Conservation (phyloP, 768 basidiomycete genomes). For the Sarcodon sp. region DNA sequence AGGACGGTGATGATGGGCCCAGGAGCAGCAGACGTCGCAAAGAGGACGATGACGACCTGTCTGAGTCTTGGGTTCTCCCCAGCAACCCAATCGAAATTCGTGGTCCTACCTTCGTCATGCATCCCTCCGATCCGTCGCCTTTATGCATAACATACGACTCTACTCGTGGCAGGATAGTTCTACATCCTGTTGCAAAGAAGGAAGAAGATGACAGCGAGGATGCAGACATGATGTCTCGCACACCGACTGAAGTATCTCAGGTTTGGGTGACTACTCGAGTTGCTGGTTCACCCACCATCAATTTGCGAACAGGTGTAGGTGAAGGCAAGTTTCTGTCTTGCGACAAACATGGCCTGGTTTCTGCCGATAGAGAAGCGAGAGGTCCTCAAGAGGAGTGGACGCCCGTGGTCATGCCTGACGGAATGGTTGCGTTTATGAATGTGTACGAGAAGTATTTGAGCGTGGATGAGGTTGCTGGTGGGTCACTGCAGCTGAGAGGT, state of each 20-base stretch:
- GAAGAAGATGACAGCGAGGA: conserved; percentile 31
- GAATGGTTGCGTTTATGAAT: conserved; percentile 82
- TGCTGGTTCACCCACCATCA: conserved; percentile 74
- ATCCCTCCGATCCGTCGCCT: conserved; percentile 71
- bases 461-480: conserved; percentile 81
- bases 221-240: conserved; percentile 42
- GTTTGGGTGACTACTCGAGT: conserved; percentile 88
- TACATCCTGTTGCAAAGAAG: conserved; percentile 50
- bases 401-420: conserved; percentile 67
- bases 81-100: conserved; percentile 63
- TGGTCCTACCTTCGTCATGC: conserved; percentile 77
- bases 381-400: conserved; percentile 95
- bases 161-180: conserved; percentile 59
- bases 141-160: conserved; percentile 70
- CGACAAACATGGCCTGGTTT: conserved; percentile 75
- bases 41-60: conserved; percentile 39
- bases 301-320: conserved; percentile 76
- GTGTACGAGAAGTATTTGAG: conserved; percentile 81
- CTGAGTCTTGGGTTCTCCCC: conserved; percentile 73
- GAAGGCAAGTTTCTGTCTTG: conserved; percentile 87
- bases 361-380: conserved; percentile 77
- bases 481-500: conserved; percentile 61
- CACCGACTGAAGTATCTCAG: conserved; percentile 72
- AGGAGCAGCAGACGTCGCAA: conserved; percentile 29
- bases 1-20: conserved; percentile 32